Percentiles rank a stretch among this genome's conserved stretches.
These are phyloP conservation scores for Aspergillus sergii DNA, from an alignment of 2,329 filamentous ascomycete species.

Conservation along the genomic window DNA sequence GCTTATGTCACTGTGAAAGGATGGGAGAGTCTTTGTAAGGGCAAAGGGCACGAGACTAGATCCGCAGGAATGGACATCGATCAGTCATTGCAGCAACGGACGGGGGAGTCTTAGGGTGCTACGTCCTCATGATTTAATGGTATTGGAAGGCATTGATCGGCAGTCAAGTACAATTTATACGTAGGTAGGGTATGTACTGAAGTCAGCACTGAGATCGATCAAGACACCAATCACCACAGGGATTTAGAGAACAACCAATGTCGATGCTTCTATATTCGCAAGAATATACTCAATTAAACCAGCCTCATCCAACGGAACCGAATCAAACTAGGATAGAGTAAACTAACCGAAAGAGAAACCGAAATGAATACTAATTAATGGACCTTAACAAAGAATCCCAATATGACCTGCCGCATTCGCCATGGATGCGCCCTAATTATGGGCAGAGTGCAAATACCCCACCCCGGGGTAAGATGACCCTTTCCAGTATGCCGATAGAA, in stretches of 20 bases:
- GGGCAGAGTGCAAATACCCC: not conserved
- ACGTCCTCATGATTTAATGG: not conserved
- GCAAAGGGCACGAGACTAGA: not conserved
- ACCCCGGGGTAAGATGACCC: constrained; percentile 8
- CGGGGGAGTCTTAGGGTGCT: too few species aligned
- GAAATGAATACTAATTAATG: too few species aligned
- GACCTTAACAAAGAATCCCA: too few species aligned
- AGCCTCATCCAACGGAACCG: too few species aligned
- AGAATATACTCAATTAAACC: too few species aligned
- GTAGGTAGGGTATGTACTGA: not conserved
- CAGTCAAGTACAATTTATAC: too few species aligned
- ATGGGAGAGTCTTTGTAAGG: not conserved
- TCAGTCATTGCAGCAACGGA: not conserved
- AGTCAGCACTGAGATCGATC: not conserved
- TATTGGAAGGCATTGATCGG: not conserved
- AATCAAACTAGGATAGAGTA: too few species aligned
- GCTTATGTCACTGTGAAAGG: not conserved
- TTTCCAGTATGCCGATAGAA: not conserved
- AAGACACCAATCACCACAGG: too few species aligned
- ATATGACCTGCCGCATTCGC: too few species aligned
- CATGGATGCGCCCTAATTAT: not conserved
- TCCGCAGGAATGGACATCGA: not conserved
- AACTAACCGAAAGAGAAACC: too few species aligned
- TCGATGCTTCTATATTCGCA: too few species aligned
- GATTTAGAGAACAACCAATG: too few species aligned